Percentiles rank a stretch among this genome's conserved stretches.
These are phyloP conservation scores for Suhomyces choctaworum DNA, from an alignment of 1,139 yeast species.

Conservation along the genomic window DNA sequence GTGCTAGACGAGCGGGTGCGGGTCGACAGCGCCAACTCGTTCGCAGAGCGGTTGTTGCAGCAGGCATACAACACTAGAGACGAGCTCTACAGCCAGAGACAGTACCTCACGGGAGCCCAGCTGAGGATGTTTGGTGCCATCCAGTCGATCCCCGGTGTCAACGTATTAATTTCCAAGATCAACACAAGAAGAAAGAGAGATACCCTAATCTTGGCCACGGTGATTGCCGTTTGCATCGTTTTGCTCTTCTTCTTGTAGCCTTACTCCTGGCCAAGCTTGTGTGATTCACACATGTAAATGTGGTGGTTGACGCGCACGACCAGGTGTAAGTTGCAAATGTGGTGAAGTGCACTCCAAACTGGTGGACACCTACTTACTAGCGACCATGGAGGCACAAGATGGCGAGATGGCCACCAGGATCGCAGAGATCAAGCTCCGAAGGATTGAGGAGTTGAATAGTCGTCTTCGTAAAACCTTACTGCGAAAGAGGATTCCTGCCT, in stretches of 20 bases:
- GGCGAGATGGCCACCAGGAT: slow-evolving; percentile 28
- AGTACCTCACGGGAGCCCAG: slow-evolving; percentile 62
- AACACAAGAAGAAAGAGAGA: slow-evolving; percentile 89
- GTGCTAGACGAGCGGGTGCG: slow-evolving; percentile 75
- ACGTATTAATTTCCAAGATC: slow-evolving; percentile 71
- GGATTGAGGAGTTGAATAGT: slow-evolving; percentile 61
- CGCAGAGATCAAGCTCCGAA: slow-evolving; percentile 53
- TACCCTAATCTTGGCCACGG: slow-evolving; percentile 74
- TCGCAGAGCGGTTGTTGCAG: slow-evolving; percentile 75
- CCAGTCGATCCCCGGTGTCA: slow-evolving; percentile 78
- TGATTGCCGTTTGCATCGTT: slow-evolving; percentile 73
- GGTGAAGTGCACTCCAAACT: slow-evolving; percentile 4
- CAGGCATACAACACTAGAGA: slow-evolving; percentile 92
- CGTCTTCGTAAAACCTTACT: slow-evolving; percentile 55
- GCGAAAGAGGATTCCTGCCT: slow-evolving; percentile 65
- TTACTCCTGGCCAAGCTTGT: not conserved
- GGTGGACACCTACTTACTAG: too few relatives aligned
- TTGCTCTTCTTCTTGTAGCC: slow-evolving; percentile 52
- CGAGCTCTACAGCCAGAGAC: slow-evolving; percentile 73
- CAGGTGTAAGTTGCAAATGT: slow-evolving; percentile 8
- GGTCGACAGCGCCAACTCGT: slow-evolving; percentile 68
- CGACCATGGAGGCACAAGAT: slow-evolving; percentile 6
- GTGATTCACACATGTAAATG: too few relatives aligned
- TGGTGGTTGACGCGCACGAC: slow-evolving; percentile 10
- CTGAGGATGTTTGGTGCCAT: slow-evolving; percentile 61